Percentiles rank a stretch among this genome's conserved stretches.
Conservation (phyloP, 495 filamentous ascomycete genomes). For the Parathielavia hyrcaniae region DNA sequence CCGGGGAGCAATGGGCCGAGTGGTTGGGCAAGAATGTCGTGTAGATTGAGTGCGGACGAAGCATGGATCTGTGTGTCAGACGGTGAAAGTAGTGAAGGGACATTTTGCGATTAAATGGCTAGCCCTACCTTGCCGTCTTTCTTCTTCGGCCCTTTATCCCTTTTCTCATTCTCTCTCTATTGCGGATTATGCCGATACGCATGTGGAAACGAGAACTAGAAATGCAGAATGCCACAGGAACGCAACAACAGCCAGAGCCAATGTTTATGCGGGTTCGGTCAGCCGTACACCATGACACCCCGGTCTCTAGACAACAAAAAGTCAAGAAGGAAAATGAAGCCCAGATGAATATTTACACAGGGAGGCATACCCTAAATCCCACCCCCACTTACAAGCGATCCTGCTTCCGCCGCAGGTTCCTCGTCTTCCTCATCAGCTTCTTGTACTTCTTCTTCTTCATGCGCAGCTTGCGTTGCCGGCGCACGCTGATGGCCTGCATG, state of each 20-base stretch:
- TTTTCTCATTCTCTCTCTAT: not conserved
- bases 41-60: slow-evolving; percentile 32
- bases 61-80: not conserved
- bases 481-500: slow-evolving; percentile 72
- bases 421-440: slow-evolving; percentile 92
- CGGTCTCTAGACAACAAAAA: slow-evolving; percentile 10
- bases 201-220: slow-evolving; percentile 1
- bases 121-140: not conserved
- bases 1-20: slow-evolving; percentile 70
- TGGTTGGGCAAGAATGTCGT: slow-evolving; percentile 74
- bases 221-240: slow-evolving; percentile 3
- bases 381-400: slow-evolving; percentile 51
- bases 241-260: not conserved
- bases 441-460: slow-evolving; percentile 99
- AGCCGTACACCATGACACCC: slow-evolving; percentile 4
- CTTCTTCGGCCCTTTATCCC: not conserved
- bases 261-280: not conserved
- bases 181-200: not conserved
- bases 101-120: not conserved
- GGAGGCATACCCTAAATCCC: not conserved
- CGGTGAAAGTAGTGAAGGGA: not conserved
- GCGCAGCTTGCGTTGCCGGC: slow-evolving; percentile 80
- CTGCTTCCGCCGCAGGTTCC: slow-evolving; percentile 80
- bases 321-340: not conserved
- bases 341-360: slow-evolving; percentile 25